Percentiles rank a stretch among this genome's conserved stretches.
phyloP scores from a whole-genome alignment of 208 protist genomes.

The Vickermania ingenoplastis region DNA sequence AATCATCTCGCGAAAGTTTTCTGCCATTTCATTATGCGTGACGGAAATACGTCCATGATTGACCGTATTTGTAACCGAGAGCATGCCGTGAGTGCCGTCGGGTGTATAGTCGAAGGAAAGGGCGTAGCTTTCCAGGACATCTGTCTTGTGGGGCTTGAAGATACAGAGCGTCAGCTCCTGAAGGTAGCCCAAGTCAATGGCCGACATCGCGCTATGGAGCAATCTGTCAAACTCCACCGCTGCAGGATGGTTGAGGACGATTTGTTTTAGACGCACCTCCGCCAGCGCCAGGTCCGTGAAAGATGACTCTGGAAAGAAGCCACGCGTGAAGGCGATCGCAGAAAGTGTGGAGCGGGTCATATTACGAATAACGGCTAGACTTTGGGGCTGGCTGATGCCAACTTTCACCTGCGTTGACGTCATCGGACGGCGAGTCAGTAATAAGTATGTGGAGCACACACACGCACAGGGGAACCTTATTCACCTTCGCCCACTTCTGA shows the following conservation, averaged over 20 bases:
- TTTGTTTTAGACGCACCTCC: conserved; percentile 45
- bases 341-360: conserved; percentile 67
- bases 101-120: conserved; percentile 62
- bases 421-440: background rate
- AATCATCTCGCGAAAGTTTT: conserved; percentile 56
- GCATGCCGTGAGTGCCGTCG: conserved; percentile 29
- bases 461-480: background rate
- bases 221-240: conserved; percentile 34
- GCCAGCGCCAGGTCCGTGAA: conserved; percentile 54
- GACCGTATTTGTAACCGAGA: conserved; percentile 22
- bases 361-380: conserved; percentile 74
- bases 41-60: background rate
- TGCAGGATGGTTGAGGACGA: conserved; percentile 43
- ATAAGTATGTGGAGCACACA: background rate
- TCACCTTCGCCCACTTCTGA: background rate
- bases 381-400: conserved; percentile 60
- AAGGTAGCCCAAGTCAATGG: conserved; percentile 72
- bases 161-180: conserved; percentile 71
- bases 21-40: conserved; percentile 30
- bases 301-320: conserved; percentile 58
- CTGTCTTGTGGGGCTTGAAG: conserved; percentile 40
- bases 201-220: conserved; percentile 64
- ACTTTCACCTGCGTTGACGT: background rate
- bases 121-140: conserved; percentile 68
- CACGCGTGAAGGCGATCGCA: conserved; percentile 63